phyloP scores from a whole-genome alignment of 1,139 yeast genomes.

The Nakaseomyces sp. region DNA sequence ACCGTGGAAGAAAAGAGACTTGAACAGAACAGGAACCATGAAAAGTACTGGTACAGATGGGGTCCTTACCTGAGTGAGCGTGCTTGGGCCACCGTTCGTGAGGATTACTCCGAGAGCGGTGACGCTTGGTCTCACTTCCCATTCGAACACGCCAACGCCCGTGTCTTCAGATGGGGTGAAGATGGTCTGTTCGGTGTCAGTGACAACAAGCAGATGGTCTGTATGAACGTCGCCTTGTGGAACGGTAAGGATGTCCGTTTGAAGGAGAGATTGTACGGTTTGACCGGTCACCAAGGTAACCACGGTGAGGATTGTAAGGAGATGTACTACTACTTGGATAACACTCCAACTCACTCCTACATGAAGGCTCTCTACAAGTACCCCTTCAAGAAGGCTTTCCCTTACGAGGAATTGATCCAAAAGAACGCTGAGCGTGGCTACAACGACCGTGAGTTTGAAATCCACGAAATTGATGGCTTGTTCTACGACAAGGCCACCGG shows the following conservation, averaged over 20 bases:
- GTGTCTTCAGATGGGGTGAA: conserved; percentile 91
- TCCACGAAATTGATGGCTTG: conserved; percentile 21
- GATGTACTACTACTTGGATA: conserved; percentile 74
- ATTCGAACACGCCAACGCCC: conserved; percentile 69
- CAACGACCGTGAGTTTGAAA: conserved; percentile 47
- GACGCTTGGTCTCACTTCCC: conserved; percentile 90
- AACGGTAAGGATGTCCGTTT: conserved; percentile 77
- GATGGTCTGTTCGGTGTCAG: conserved; percentile 88
- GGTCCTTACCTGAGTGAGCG: conserved; percentile 86
- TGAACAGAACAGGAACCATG: conserved; percentile 44
- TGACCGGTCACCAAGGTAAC: conserved; percentile 85
- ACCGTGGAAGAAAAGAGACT: conserved; percentile 63
- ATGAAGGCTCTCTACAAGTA: conserved; percentile 87
- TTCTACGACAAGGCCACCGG: conserved; percentile 37
- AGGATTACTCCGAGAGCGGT: conserved; percentile 76
- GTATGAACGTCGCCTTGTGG: conserved; percentile 78
- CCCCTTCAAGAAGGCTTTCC: conserved; percentile 66
- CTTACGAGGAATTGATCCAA: conserved; percentile 63
- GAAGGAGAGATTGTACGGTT: conserved; percentile 79
- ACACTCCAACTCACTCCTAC: conserved; percentile 85
- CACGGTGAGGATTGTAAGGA: conserved; percentile 94
- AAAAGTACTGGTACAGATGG: conserved; percentile 75
- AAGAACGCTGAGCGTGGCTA: conserved; percentile 45
- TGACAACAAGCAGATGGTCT: conserved; percentile 71
- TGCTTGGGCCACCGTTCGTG: conserved; percentile 91